Evolutionary conservation across 495 filamentous ascomycete species (phyloP), one percentile per base, ranked within the genome.

Genomic region (Penicillium ucsense): DNA sequence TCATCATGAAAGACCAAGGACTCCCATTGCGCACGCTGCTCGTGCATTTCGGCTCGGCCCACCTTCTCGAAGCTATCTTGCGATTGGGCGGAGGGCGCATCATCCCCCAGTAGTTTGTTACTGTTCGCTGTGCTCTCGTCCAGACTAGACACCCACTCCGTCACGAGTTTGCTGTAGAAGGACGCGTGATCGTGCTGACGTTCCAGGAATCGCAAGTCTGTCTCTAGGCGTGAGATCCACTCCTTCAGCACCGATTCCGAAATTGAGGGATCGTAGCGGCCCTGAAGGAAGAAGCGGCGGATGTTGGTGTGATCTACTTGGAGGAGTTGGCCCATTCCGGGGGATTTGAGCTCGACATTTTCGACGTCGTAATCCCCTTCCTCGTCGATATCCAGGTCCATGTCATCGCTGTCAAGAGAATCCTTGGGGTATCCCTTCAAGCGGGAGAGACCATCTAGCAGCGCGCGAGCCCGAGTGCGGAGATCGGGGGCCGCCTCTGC

Each of bases 81-180:
- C 5, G 49, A 51, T 2, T 44, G 41, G 8, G 11, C 29, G 6
- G 49, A 46, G 3, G 51, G 44, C 27, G 49, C 43, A 12, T 54
- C 46, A 9, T 47, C 52, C 5, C 43, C 54, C 1, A 20, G 20
- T 6, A 36, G 31, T 5, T 35, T n/a, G 4, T 32, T 6, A 29
- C 48, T 29, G n/a, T 47, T 3, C 8, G 43, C n/a, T 1, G 45
- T 38, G n/a, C 39, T 46, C 3, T 44, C 38, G 3, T 71, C 60
- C 31, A 71, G 47, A 9, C 64, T 38, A 1, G 52, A 59, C 27
- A 85, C 59, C 80, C 82, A 85, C 53, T 86, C 79, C 0, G 74
- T 83, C 9, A 85, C 76, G 36, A 85, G 56, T 40, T 73, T 63
- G 41, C 73, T 80, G 53, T 83, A 85, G 12, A 85, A 70, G 10